These are phyloP conservation scores for Pestalotiopsis sp. DNA, from an alignment of 2,329 filamentous ascomycete species.

Conservation along the genomic window DNA sequence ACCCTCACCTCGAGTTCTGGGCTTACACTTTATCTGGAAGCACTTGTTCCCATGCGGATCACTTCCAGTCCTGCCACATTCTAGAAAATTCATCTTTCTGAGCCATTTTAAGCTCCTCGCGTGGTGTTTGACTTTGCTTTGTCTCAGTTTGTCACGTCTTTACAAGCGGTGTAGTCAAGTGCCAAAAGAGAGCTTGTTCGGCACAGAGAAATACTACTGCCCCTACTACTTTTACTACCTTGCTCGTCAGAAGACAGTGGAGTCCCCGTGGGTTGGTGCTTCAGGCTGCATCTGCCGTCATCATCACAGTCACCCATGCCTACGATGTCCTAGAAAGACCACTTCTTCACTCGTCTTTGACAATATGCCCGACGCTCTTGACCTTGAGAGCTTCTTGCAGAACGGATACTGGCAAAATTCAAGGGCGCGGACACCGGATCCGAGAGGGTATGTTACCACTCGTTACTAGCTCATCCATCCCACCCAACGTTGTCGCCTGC, in stretches of 20 bases:
- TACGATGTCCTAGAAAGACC: constrained; percentile 25
- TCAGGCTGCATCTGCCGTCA: constrained; percentile 19
- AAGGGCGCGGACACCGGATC: constrained; percentile 13
- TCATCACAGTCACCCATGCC: constrained; percentile 16
- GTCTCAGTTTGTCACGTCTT: neutral
- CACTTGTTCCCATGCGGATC: neutral
- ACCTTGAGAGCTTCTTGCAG: constrained; percentile 29
- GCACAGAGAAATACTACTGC: neutral
- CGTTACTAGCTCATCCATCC: neutral
- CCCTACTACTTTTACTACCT: neutral
- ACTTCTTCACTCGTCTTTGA: constrained; percentile 13
- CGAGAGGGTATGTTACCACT: constrained; percentile 15
- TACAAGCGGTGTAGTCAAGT: constrained; percentile 4
- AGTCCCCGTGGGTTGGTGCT: constrained; percentile 12
- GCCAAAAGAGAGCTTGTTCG: constrained; percentile 1
- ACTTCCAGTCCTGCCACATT: neutral
- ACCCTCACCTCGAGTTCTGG: neutral
- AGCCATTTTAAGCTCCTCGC: neutral
- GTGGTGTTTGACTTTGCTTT: neutral
- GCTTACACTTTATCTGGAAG: constrained; percentile 4
- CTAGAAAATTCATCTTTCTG: neutral
- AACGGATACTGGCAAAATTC: constrained; percentile 34
- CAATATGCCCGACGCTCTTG: constrained; percentile 28
- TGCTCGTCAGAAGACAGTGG: constrained; percentile 23
- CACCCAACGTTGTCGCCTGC: neutral